Evolutionary conservation across 2,329 filamentous ascomycete genomes (phyloP), one percentile per base, ranked within the genome.

Genomic region (Tolypocladium guangdongense): DNA sequence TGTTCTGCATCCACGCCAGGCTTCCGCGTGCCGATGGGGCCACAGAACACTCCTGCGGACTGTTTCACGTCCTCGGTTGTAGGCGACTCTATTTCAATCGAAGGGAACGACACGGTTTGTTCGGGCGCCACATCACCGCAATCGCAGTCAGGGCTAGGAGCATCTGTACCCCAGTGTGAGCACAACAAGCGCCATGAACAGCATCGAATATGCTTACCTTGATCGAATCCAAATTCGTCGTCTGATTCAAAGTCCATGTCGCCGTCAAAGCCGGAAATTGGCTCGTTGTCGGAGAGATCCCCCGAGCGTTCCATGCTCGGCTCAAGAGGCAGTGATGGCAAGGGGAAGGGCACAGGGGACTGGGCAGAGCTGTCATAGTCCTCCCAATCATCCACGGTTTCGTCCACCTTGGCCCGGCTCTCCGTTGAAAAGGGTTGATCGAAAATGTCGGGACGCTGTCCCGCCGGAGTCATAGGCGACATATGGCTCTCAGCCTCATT

Each of bases 401-500:
- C 43, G 36, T 43, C 22, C 20, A 33, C 35, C 6, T n/a, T 8
- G 11, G 12, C 39, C 12, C 22, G 20, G 12, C 5, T 16, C 11
- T 43, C 38, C 10, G 38, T 11, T 6, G 22, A 27, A 7, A 43
- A 8, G 14, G 12, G 1, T 43, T 10, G 12, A 24, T 27, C 22
- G 6, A 43, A n/a, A 16, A 7, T 3, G 4, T 10, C 22, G 7
- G 14, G 18, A 39, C 46, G 47, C 14, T 50, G 55, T 16, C 35
- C n/a, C 27, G 14, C 33, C n/a, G 47, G 38, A 22, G 50, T 24
- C n/a, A 43, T 20, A 27, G 49, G 32, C 1, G 45, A 43, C 6
- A 46, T 39, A 12, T 45, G 36, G 22, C 55, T 51, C 22, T 56
- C 43, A 27, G 49, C 32, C 36, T 57, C 59, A 6, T 52, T 52